Base-by-base conservation (phyloP, 139 green algal species). In the Micractinium conductrix region DNA sequence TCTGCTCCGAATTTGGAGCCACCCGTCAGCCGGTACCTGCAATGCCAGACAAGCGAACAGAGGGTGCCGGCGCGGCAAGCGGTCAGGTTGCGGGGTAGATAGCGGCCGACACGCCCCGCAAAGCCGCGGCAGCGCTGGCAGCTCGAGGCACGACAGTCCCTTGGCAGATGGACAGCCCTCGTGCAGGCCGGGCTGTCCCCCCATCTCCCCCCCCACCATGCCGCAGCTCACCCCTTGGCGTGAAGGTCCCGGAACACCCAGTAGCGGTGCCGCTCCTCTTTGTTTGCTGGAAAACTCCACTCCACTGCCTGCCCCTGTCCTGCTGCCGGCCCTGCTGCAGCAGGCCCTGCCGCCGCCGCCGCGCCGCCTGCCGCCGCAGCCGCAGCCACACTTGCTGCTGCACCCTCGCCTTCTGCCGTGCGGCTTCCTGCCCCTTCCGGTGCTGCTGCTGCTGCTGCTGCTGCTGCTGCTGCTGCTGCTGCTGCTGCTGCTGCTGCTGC, bases 1-100 rank as follows among this genome's bases (percentile, higher is more conserved):
- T 96, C 90, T 21, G 93, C 91, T 1, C 94, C 94, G 92, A 97
- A 97, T 74, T 97, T 97, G 84, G 88, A 81, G 33, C 94, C 94
- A 17, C 81, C 85, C 8, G 94, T 96, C 9, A 96, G 43, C 4
- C 53, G 88, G 81, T 91, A 93, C 5, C 92, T 92, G 85, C 44
- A 81, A 37, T 40, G 50, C 19, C n/a, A n/a, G n/a, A 62, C 37
- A 30, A 74, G 1, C 14, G n/a, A n/a, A n/a, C n/a, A n/a, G n/a
- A n/a, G n/a, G n/a, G n/a, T n/a, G n/a, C n/a, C n/a, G n/a, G n/a
- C n/a, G n/a, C n/a, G n/a, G n/a, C n/a, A n/a, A n/a, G n/a, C n/a
- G n/a, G n/a, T n/a, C n/a, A n/a, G n/a, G n/a, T n/a, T n/a, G n/a
- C n/a, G n/a, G n/a, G n/a, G n/a, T n/a, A n/a, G n/a, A n/a, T n/a